Evolutionary conservation across 2,329 filamentous ascomycete species (phyloP), one percentile per base, ranked within the genome.

Genomic region (Venturia nashicola): DNA sequence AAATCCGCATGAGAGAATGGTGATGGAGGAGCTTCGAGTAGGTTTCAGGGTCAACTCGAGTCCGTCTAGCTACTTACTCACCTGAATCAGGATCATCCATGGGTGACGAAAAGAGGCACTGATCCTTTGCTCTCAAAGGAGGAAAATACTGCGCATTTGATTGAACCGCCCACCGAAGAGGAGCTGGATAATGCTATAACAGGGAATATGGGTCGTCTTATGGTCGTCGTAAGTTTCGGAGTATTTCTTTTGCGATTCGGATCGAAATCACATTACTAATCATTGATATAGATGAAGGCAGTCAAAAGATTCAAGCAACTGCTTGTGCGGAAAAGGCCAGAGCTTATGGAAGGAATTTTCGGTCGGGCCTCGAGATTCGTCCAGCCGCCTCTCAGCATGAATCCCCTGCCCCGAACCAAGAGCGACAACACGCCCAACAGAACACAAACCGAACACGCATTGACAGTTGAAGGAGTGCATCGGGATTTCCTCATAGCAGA

Each of bases 131-230:
- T 97, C 14, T 84, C 90, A 8, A 82, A 84, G 55, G 88, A 91
- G 67, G 92, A 97, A 71, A 99, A 99, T 69, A 95, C 90, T 54
- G 84, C 87, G 12, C 82, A 91, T 67, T 78, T 91, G 18, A 80
- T 97, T 40, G 90, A 91, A 66, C 84, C 86, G 5, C 93, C 93
- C 0, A 97, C 93, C 65, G 89, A 94, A 69, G 86, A 92, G 64
- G 94, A 99, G 76, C 84, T 97, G 71, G 91, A 91, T 70, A 86
- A 88, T 67, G 94, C 94, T 16, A 95, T 97, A 67, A 97, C 94
- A 2, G 85, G 84, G 32, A 95, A 91, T 71, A 91, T 97, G 83
- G 87, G 87, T 65, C 88, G 94, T 71, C 80, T 97, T 2, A 80
- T 97, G 65, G 90, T 86, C 62, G 90, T 97, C 68, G 88, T 91